Conservation (phyloP, 805 yeast species). For the Teunomyces funiuensis region DNA sequence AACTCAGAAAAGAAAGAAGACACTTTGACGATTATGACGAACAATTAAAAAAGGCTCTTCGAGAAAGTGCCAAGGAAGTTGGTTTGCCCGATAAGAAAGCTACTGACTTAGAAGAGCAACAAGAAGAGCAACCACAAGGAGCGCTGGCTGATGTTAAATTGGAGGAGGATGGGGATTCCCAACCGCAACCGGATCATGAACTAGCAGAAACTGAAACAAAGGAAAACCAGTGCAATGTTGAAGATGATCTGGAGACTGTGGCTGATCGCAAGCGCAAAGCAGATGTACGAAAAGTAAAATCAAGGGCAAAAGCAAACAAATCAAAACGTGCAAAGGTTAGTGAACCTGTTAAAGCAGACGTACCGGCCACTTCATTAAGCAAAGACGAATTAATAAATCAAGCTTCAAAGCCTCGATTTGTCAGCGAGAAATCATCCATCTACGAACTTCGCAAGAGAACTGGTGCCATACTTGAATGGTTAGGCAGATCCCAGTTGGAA, state of each 20-base stretch:
- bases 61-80: conserved; percentile 56
- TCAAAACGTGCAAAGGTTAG: conserved; percentile 3
- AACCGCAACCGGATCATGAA: conserved; percentile 1
- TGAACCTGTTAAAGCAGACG: neutral
- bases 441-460: conserved; percentile 86
- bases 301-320: neutral
- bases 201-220: neutral
- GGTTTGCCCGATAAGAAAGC: conserved; percentile 26
- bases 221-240: conserved; percentile 4
- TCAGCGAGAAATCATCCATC: conserved; percentile 70
- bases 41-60: conserved; percentile 48
- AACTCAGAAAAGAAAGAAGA: conserved; percentile 32
- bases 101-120: conserved; percentile 10
- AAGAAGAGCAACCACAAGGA: neutral
- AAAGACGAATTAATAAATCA: conserved; percentile 57
- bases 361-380: conserved; percentile 10
- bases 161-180: conserved; percentile 8
- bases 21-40: conserved; percentile 40
- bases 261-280: conserved; percentile 5
- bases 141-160: conserved; percentile 5
- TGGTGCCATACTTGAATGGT: conserved; percentile 87
- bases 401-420: conserved; percentile 81
- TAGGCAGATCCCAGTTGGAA: conserved; percentile 84
- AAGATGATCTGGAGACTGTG: conserved; percentile 5
- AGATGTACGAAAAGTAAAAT: conserved; percentile 8